These are phyloP conservation scores for Amanita jacksonii DNA, from an alignment of 768 basidiomycete genomes.

Conservation along the genomic window DNA sequence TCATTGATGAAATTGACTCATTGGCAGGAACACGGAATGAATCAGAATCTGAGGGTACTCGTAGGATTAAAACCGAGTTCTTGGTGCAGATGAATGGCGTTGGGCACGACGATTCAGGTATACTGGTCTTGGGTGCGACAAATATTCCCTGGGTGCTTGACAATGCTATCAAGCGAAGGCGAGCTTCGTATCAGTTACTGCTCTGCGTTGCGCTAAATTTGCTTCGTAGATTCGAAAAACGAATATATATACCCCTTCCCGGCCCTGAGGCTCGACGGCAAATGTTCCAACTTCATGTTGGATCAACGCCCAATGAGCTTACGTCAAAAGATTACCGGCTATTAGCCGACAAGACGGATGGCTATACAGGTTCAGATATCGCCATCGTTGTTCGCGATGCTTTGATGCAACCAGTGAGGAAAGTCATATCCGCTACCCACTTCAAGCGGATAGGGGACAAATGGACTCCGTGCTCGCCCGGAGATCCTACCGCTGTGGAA, in stretches of 20 bases:
- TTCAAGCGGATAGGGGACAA: slow-evolving; percentile 66
- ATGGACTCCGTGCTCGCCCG: slow-evolving; percentile 96
- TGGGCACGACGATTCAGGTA: slow-evolving; percentile 94
- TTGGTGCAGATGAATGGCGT: slow-evolving; percentile 99
- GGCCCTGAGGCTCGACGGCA: slow-evolving; percentile 83
- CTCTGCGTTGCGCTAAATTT: neutral
- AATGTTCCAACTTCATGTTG: slow-evolving; percentile 98
- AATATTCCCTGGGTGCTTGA: slow-evolving; percentile 99
- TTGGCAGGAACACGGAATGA: slow-evolving; percentile 91
- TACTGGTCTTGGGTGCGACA: slow-evolving; percentile 93
- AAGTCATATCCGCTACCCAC: slow-evolving; percentile 91
- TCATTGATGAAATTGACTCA: slow-evolving; percentile 98
- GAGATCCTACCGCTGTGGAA: slow-evolving; percentile 77
- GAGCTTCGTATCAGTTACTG: slow-evolving; percentile 13
- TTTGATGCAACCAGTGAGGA: slow-evolving; percentile 96
- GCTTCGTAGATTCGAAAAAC: slow-evolving; percentile 76
- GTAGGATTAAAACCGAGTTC: slow-evolving; percentile 96
- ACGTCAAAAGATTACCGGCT: slow-evolving; percentile 65
- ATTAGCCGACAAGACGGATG: slow-evolving; percentile 83
- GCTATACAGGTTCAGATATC: slow-evolving; percentile 94
- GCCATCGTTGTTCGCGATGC: slow-evolving; percentile 92
- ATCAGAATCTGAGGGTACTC: slow-evolving; percentile 94
- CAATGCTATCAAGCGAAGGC: slow-evolving; percentile 94
- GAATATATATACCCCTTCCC: slow-evolving; percentile 96
- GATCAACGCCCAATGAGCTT: slow-evolving; percentile 83